A percentile compares a stretch with the other conserved stretches of the same genome.
phyloP scores from a whole-genome alignment of 2,329 filamentous ascomycete genomes.

The Pseudocercospora cruenta region DNA sequence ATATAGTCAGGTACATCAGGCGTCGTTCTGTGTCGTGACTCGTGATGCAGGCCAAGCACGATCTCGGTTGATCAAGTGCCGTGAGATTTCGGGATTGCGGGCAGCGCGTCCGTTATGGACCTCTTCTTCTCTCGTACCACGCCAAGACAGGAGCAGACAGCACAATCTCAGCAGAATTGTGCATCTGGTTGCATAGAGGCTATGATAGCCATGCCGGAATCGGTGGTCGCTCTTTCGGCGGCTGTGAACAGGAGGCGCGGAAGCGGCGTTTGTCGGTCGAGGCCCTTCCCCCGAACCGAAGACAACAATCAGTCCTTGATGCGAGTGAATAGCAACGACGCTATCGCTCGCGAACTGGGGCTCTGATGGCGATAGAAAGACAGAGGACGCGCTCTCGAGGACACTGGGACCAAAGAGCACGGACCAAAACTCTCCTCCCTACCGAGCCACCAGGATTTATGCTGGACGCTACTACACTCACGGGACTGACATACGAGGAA shows the following conservation, averaged over 20 bases:
- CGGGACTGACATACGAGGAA: too few species aligned
- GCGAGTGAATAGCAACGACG: too few species aligned
- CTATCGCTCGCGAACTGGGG: too few species aligned
- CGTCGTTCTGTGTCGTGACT: too few species aligned
- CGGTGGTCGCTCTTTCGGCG: background rate
- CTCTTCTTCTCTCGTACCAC: background rate
- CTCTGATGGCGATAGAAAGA: too few species aligned
- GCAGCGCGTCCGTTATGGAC: background rate
- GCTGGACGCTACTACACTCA: too few species aligned
- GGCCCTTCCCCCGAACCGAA: background rate
- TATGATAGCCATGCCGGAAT: background rate
- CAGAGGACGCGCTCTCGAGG: too few species aligned
- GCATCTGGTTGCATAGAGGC: background rate
- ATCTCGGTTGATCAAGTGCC: conserved; percentile 3
- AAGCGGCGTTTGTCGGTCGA: background rate
- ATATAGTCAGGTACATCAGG: conserved; percentile 4
- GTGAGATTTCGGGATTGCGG: background rate
- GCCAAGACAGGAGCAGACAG: background rate
- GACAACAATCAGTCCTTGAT: too few species aligned
- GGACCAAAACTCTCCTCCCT: too few species aligned
- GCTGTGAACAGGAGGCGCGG: background rate
- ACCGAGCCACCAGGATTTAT: too few species aligned
- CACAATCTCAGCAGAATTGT: background rate
- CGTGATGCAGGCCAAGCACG: conserved; percentile 8
- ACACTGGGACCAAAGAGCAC: too few species aligned